Base-by-base conservation (phyloP, 2,329 filamentous ascomycete species). In the Calonectria pteridis region DNA sequence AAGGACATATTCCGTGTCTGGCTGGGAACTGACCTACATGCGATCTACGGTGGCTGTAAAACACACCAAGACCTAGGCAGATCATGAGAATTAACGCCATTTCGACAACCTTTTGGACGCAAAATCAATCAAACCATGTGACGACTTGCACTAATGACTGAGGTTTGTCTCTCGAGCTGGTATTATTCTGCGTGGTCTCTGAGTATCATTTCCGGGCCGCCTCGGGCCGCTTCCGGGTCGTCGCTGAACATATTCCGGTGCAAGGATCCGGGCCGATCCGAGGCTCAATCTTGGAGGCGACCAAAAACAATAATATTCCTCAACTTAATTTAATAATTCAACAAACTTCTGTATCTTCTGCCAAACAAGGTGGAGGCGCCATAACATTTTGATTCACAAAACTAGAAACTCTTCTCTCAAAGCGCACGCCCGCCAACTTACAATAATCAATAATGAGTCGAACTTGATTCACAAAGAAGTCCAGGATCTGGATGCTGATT, bases 1-100 rank as follows among this genome's bases (percentile, higher is more conserved):
- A 37, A 58, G 35, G 50, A 58, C 7, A 33, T 31, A n/a, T 68
- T 68, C 51, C 31, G 35, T 10, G 51, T 68, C n/a, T 68, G 66
- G 66, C 18, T 68, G 16, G 66, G 35, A 7, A 29, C 50, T 11
- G 51, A 68, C 13, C n/a, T 33, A 0, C 66, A 68, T 33, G 66
- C 50, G n/a, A 68, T 68, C 16, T n/a, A 68, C 31, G 6, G 50
- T 59, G 5, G 29, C 66, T 31, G 33, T 68, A 29, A 18, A 65
- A 26, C 18, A 23, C 26, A 65, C 37, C 62, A 28, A 65, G 6
- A n/a, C 43, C 43, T 0, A 46, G 43, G 43, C 43, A 46, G 35
- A 65, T 28, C 40, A 31, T 28, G 4, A 31, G 20, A 20, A 46
- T n/a, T 5, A 31, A 6, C 23, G 50, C 18, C 50, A 53, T 53